Evolutionary conservation across 805 yeast genomes (phyloP).

Genomic region (Yarrowia yakushimensis): DNA sequence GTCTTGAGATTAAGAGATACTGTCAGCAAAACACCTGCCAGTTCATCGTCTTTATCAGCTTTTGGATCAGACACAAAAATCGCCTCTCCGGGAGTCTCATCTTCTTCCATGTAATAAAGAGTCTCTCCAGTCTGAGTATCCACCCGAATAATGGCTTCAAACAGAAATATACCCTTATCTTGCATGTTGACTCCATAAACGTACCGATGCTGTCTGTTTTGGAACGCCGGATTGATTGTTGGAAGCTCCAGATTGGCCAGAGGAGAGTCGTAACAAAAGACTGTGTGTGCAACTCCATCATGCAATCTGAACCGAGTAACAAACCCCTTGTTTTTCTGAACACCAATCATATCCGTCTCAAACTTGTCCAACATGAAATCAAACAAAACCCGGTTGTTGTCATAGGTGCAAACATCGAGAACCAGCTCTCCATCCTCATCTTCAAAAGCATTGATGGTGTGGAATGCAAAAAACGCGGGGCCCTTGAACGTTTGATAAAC

Average conservation of each 20-base stretch:
- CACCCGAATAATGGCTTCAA: not conserved
- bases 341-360: not conserved
- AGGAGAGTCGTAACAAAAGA: not conserved
- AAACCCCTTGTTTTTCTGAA: constrained; percentile 7
- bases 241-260: constrained; percentile 6
- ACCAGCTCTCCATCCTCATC: not conserved
- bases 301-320: not conserved
- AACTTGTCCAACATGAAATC: constrained; percentile 12
- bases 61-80: constrained; percentile 14
- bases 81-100: constrained; percentile 15
- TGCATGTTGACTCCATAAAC: constrained; percentile 15
- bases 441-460: constrained; percentile 12
- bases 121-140: not conserved
- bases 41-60: not conserved
- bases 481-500: not conserved
- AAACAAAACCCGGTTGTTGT: not conserved
- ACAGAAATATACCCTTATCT: constrained; percentile 2
- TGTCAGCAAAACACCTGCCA: not conserved
- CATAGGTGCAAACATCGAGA: not conserved
- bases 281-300: not conserved
- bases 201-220: not conserved
- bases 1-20: not conserved
- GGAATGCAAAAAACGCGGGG: constrained; percentile 9
- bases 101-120: not conserved
- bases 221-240: not conserved